Percentiles rank a stretch among this genome's conserved stretches.
Evolutionary conservation across 2,329 filamentous ascomycete genomes (phyloP).

Genomic region (Fonsecaea erecta): DNA sequence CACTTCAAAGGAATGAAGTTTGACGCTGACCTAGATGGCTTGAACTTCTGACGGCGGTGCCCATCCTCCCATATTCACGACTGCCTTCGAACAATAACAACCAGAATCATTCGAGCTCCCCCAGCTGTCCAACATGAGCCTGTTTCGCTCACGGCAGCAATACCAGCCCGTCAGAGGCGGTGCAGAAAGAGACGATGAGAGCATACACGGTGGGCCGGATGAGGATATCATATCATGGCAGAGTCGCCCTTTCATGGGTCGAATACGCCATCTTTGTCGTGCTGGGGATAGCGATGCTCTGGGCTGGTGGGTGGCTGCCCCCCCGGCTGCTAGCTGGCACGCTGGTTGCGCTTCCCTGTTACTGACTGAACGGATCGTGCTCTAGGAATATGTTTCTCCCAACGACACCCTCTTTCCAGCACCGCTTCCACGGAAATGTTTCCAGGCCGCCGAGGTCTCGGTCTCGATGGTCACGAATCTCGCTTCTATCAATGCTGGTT

Average conservation of each 20-base stretch:
- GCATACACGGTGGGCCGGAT: slow-evolving; percentile 19
- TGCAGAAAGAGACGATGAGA: slow-evolving; percentile 29
- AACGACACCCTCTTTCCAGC: slow-evolving; percentile 88
- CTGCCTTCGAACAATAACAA: slow-evolving; percentile 5
- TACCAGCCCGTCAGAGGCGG: slow-evolving; percentile 41
- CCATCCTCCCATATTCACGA: slow-evolving; percentile 17
- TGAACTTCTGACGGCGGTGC: slow-evolving; percentile 17
- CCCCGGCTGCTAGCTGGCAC: no score
- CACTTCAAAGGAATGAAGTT: background rate
- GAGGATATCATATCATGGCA: slow-evolving; percentile 16
- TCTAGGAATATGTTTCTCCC: slow-evolving; percentile 97
- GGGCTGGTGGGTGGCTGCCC: slow-evolving; percentile 75
- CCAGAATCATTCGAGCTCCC: slow-evolving; percentile 33
- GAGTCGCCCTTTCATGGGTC: slow-evolving; percentile 69
- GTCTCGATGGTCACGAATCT: slow-evolving; percentile 86
- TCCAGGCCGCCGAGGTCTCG: slow-evolving; percentile 86
- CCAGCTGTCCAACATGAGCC: slow-evolving; percentile 40
- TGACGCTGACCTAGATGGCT: slow-evolving; percentile 18
- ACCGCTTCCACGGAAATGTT: slow-evolving; percentile 77
- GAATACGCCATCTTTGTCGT: slow-evolving; percentile 86
- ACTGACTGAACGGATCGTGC: background rate
- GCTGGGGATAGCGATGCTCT: slow-evolving; percentile 90
- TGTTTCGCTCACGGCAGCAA: slow-evolving; percentile 41
- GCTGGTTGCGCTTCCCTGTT: no score
- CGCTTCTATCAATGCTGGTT: slow-evolving; percentile 69